phyloP scores from a whole-genome alignment of 1,284 basidiomycete species.

The Trichosporon asahii region DNA sequence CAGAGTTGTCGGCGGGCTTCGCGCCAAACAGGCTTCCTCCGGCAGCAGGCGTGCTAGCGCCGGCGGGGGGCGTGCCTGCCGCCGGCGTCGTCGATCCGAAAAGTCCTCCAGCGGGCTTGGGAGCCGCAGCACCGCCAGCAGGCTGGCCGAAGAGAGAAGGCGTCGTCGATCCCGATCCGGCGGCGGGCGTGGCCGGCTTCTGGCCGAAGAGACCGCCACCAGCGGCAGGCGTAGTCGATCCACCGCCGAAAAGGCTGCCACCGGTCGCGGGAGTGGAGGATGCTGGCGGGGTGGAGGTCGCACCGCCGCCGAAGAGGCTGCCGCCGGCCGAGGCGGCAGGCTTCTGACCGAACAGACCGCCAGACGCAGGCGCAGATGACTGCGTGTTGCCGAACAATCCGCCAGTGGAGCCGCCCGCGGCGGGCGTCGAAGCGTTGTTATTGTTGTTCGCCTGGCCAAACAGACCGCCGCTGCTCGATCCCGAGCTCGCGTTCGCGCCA shows the following conservation, averaged over 20 bases:
- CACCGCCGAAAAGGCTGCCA: conserved; percentile 32
- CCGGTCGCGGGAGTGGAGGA: conserved; percentile 25
- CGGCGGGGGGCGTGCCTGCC: conserved; percentile 13
- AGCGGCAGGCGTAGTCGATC: conserved; percentile 12
- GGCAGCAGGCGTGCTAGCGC: conserved; percentile 17
- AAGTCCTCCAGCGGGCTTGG: conserved; percentile 19
- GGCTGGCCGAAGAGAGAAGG: conserved; percentile 26
- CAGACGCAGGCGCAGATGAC: conserved; percentile 37
- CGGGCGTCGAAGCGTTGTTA: background rate
- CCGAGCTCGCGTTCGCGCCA: background rate
- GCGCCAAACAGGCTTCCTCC: conserved; percentile 21
- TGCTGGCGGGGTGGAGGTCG: conserved; percentile 17
- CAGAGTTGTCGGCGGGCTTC: conserved; percentile 18
- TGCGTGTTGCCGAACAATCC: conserved; percentile 19
- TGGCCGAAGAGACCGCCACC: conserved; percentile 19
- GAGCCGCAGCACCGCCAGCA: conserved; percentile 11
- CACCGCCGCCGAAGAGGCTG: conserved; percentile 32
- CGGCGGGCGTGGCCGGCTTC: conserved; percentile 17
- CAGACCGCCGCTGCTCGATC: background rate
- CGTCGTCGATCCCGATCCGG: conserved; percentile 1
- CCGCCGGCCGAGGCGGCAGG: conserved; percentile 25
- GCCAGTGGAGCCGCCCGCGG: conserved; percentile 5
- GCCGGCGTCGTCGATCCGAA: conserved; percentile 21
- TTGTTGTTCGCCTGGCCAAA: background rate
- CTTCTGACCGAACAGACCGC: conserved; percentile 21